phyloP scores from a whole-genome alignment of 2,329 filamentous ascomycete species.

The Helicocarpus griseus region DNA sequence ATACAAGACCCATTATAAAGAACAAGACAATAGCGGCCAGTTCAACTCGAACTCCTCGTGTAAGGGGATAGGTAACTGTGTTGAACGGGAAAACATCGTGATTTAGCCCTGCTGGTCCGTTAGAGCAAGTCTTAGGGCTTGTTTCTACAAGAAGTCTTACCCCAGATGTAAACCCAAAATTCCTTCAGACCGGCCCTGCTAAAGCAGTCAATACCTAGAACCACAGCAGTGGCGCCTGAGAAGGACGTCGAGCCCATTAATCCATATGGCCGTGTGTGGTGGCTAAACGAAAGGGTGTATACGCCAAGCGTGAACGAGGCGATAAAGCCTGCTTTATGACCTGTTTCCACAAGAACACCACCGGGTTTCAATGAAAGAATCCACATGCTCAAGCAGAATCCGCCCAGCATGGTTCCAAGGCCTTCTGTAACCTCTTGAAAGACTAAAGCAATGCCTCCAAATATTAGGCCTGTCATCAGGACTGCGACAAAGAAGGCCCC shows the following conservation, averaged over 20 bases:
- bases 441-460: constrained; percentile 64
- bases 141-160: constrained; percentile 29
- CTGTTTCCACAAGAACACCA: constrained; percentile 56
- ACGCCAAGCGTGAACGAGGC: constrained; percentile 56
- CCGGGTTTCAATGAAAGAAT: constrained; percentile 67
- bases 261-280: constrained; percentile 66
- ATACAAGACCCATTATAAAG: constrained; percentile 64
- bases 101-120: constrained; percentile 51
- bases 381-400: constrained; percentile 87
- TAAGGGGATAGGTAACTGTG: constrained; percentile 72
- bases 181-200: constrained; percentile 85
- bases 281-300: constrained; percentile 69
- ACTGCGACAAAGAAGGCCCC: constrained; percentile 78
- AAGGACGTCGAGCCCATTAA: constrained; percentile 71
- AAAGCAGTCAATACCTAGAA: constrained; percentile 85
- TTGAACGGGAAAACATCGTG: constrained; percentile 66
- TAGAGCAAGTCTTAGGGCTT: constrained; percentile 12
- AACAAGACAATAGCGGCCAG: constrained; percentile 68
- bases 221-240: constrained; percentile 64
- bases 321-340: constrained; percentile 65
- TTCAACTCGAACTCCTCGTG: constrained; percentile 77
- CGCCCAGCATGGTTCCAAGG: constrained; percentile 77
- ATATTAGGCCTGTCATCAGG: constrained; percentile 59
- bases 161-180: constrained; percentile 92
- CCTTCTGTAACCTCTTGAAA: constrained; percentile 79